These are phyloP conservation scores for Chrysosporium keratinophilum DNA, from an alignment of 2,329 filamentous ascomycete genomes.

Conservation along the genomic window DNA sequence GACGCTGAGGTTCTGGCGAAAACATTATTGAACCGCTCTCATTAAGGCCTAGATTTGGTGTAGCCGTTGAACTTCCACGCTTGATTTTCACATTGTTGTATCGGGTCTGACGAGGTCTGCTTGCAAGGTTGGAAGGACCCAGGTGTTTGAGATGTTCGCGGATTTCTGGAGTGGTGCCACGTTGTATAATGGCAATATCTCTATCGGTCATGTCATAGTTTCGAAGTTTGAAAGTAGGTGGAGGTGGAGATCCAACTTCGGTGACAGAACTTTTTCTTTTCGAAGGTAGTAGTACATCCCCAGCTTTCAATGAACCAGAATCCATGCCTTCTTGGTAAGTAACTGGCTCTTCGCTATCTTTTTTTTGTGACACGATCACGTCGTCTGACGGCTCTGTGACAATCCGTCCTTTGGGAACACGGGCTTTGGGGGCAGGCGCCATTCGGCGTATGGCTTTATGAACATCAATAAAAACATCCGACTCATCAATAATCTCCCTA, in stretches of 20 bases:
- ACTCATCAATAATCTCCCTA: constrained; percentile 97
- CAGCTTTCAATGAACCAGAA: constrained; percentile 18
- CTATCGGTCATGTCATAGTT: constrained; percentile 25
- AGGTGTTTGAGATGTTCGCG: constrained; percentile 53
- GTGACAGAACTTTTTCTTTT: constrained; percentile 27
- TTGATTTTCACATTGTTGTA: constrained; percentile 58
- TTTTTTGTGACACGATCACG: background rate
- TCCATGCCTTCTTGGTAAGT: background rate
- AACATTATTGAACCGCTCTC: constrained; percentile 3
- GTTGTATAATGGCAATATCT: constrained; percentile 34
- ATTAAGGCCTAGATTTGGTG: background rate
- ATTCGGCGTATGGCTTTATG: constrained; percentile 93
- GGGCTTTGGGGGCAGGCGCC: constrained; percentile 69
- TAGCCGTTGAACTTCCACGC: constrained; percentile 34
- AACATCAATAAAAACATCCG: constrained; percentile 94
- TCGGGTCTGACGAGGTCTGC: constrained; percentile 49
- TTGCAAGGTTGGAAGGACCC: constrained; percentile 54
- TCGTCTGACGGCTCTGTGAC: constrained; percentile 34
- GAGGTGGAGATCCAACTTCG: constrained; percentile 27
- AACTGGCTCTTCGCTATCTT: background rate
- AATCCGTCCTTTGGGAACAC: constrained; percentile 50
- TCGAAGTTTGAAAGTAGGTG: constrained; percentile 32
- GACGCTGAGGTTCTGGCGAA: constrained; percentile 25
- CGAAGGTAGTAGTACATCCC: constrained; percentile 16
- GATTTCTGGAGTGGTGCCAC: constrained; percentile 45